Conservation (phyloP, 2,329 filamentous ascomycete species). For the Geosmithia morbida region DNA sequence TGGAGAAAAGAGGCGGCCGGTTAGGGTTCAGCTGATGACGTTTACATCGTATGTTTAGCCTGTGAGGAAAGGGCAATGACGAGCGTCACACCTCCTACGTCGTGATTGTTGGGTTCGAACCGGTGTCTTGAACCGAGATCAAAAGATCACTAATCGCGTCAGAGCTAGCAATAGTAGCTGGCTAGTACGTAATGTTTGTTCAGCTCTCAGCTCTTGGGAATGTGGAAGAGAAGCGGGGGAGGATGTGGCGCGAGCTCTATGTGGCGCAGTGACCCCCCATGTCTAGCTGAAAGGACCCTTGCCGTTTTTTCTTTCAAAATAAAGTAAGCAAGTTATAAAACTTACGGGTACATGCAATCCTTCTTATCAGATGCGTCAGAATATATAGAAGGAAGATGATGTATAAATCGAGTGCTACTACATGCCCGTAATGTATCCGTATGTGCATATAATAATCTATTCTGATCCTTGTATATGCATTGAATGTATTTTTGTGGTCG, state of each 20-base stretch:
- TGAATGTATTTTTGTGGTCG: no score
- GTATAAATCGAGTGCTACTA: no score
- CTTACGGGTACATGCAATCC: no score
- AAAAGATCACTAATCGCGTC: not conserved
- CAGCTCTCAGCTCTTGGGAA: not conserved
- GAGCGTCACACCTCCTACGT: not conserved
- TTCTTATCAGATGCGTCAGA: no score
- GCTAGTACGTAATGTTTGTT: not conserved
- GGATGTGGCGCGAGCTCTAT: not conserved
- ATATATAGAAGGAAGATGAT: no score
- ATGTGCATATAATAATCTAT: no score
- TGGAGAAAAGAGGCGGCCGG: not conserved
- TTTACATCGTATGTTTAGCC: not conserved
- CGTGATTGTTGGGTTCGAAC: not conserved
- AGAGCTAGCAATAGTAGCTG: no score
- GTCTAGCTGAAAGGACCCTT: no score
- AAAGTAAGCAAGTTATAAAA: no score
- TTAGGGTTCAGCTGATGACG: not conserved
- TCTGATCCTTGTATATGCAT: no score
- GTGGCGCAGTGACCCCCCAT: not conserved
- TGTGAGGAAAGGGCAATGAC: not conserved
- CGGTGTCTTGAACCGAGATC: not conserved
- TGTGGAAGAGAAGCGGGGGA: not conserved
- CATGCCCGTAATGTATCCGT: no score
- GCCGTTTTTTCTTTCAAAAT: no score